A percentile compares a stretch with the other conserved stretches of the same genome.
These are phyloP conservation scores for Leucoagaricus sp. DNA, from an alignment of 1,284 basidiomycete genomes.

Conservation along the genomic window DNA sequence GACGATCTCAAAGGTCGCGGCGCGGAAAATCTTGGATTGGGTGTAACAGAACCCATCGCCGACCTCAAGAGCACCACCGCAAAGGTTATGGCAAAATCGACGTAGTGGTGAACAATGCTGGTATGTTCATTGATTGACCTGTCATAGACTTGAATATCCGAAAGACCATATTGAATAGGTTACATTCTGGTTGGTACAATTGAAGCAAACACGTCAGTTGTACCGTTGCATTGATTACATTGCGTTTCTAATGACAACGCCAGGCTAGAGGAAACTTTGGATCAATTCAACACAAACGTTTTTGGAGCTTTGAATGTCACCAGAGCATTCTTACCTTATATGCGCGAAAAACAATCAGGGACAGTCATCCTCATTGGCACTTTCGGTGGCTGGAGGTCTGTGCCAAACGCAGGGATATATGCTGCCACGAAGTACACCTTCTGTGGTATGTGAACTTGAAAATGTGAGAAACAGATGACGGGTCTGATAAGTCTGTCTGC, in stretches of 20 bases:
- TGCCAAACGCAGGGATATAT: constrained; percentile 36
- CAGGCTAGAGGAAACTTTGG: constrained; percentile 23
- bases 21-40: constrained; percentile 37
- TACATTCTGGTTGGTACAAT: constrained; percentile 30
- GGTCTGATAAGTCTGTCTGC: constrained; percentile 32
- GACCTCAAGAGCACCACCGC: constrained; percentile 27
- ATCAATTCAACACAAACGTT: constrained; percentile 34
- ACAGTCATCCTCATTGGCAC: constrained; percentile 41
- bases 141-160: neutral
- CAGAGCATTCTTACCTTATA: constrained; percentile 42
- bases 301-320: constrained; percentile 41
- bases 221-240: neutral
- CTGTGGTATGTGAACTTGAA: constrained; percentile 28
- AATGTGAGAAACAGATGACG: neutral
- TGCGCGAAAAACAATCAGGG: constrained; percentile 37
- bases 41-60: constrained; percentile 33
- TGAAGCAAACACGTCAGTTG: constrained; percentile 28
- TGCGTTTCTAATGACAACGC: neutral
- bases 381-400: constrained; percentile 33
- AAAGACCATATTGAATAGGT: constrained; percentile 17
- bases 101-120: constrained; percentile 40
- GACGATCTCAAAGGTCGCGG: constrained; percentile 32
- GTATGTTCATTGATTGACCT: constrained; percentile 16
- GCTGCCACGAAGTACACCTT: constrained; percentile 37
- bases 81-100: constrained; percentile 37